These are phyloP conservation scores for Penicillium sp. DNA, from an alignment of 2,329 filamentous ascomycete species.

Conservation along the genomic window DNA sequence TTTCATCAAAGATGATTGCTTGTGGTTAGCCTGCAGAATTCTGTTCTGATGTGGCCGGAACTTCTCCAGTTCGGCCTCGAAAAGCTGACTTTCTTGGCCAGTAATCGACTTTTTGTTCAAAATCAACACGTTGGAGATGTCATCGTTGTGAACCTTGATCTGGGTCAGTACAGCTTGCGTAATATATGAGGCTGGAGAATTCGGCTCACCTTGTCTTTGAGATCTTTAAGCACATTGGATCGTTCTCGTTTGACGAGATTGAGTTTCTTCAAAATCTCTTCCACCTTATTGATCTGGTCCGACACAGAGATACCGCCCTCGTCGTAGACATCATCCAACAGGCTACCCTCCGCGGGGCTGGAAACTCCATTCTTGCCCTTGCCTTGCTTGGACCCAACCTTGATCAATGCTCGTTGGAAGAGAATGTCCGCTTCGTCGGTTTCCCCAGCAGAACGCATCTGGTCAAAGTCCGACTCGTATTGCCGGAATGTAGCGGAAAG, in stretches of 20 bases:
- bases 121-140: conserved; percentile 95
- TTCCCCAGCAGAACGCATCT: conserved; percentile 88
- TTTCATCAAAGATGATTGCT: conserved; percentile 91
- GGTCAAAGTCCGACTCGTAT: conserved; percentile 84
- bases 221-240: conserved; percentile 86
- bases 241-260: conserved; percentile 90
- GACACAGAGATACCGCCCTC: conserved; percentile 76
- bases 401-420: conserved; percentile 82
- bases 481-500: conserved; percentile 80
- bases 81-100: conserved; percentile 87
- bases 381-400: conserved; percentile 60
- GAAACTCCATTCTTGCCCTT: conserved; percentile 61
- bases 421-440: conserved; percentile 82
- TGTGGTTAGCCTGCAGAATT: conserved; percentile 89
- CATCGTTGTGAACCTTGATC: conserved; percentile 81
- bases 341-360: conserved; percentile 69
- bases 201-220: conserved; percentile 84
- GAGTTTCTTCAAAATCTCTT: conserved; percentile 85
- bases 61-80: conserved; percentile 96
- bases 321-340: conserved; percentile 89
- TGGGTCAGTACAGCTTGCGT: conserved; percentile 1
- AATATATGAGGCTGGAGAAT: background rate
- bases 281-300: conserved; percentile 84
- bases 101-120: conserved; percentile 96
- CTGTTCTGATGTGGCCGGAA: conserved; percentile 91